Conservation (phyloP, 1,284 basidiomycete species). For the Marasmius oreades region DNA sequence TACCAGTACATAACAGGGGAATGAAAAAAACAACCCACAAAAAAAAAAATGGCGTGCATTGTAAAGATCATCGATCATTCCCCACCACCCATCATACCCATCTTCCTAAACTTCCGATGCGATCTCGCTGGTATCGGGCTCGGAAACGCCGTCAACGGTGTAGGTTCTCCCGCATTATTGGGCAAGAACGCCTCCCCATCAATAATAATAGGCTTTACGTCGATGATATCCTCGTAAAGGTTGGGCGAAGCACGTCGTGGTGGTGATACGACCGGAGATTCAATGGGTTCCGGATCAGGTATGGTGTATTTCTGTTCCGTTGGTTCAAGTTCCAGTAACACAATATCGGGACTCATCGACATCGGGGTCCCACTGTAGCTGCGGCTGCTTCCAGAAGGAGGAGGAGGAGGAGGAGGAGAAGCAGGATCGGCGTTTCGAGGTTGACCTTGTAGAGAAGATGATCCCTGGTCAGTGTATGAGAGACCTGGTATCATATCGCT, state of each 20-base stretch:
- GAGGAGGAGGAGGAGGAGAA: no score
- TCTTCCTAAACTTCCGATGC: background rate
- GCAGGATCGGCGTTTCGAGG: no score
- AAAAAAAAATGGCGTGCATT: no score
- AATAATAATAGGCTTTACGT: background rate
- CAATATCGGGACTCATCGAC: slow-evolving; percentile 1
- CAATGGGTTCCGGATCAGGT: background rate
- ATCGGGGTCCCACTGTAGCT: slow-evolving; percentile 1
- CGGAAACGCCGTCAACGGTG: background rate
- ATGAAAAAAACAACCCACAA: no score
- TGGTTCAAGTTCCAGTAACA: background rate
- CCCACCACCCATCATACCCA: background rate
- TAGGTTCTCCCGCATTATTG: background rate
- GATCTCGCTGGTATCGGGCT: background rate
- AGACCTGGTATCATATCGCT: background rate
- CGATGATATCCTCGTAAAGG: background rate
- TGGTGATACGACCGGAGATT: background rate
- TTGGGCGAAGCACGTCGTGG: background rate
- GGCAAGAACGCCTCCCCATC: background rate
- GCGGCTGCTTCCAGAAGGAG: no score
- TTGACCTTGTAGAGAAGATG: background rate
- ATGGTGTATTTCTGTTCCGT: background rate
- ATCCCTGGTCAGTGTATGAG: background rate
- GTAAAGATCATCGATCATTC: background rate
- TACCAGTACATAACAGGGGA: no score